Percentiles rank a stretch among this genome's conserved stretches.
phyloP scores from a whole-genome alignment of 352 stramenopile species.

The Lagenidium giganteum region DNA sequence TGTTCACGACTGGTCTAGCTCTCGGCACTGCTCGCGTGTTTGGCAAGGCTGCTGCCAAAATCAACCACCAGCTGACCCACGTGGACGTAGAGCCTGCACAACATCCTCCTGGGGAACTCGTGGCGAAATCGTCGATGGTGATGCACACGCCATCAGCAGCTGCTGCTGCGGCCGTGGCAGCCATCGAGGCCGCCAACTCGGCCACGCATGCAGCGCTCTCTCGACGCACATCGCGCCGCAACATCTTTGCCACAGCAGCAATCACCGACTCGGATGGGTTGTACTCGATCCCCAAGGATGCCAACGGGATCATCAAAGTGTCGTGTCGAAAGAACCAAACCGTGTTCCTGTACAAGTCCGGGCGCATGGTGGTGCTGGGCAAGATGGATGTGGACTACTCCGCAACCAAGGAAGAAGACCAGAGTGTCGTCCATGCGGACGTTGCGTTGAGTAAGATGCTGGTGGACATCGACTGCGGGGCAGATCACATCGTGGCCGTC shows the following conservation, averaged over 20 bases:
- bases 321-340: conserved; percentile 32
- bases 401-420: conserved; percentile 2
- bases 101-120: conserved; percentile 1
- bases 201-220: conserved; percentile 12
- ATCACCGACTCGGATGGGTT: conserved; percentile 2
- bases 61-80: conserved; percentile 13
- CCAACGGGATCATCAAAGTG: conserved; percentile 31
- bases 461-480: conserved; percentile 49
- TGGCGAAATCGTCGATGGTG: conserved; percentile 27
- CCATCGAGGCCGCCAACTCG: conserved; percentile 24
- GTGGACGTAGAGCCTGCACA: neutral
- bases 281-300: conserved; percentile 11
- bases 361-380: conserved; percentile 28
- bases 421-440: conserved; percentile 14
- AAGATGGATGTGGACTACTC: conserved; percentile 14
- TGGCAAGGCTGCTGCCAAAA: conserved; percentile 10
- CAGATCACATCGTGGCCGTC: conserved; percentile 47
- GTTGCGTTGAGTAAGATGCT: conserved; percentile 50
- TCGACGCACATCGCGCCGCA: conserved; percentile 7
- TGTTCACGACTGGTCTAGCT: conserved; percentile 26
- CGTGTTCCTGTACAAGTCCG: conserved; percentile 39
- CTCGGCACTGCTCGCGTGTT: conserved; percentile 7
- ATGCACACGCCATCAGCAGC: conserved; percentile 14
- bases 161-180: conserved; percentile 19
- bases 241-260: neutral